phyloP scores from a whole-genome alignment of 202 grass and related monocot genomes.

The Schoenoplectus tabernaemontani region DNA sequence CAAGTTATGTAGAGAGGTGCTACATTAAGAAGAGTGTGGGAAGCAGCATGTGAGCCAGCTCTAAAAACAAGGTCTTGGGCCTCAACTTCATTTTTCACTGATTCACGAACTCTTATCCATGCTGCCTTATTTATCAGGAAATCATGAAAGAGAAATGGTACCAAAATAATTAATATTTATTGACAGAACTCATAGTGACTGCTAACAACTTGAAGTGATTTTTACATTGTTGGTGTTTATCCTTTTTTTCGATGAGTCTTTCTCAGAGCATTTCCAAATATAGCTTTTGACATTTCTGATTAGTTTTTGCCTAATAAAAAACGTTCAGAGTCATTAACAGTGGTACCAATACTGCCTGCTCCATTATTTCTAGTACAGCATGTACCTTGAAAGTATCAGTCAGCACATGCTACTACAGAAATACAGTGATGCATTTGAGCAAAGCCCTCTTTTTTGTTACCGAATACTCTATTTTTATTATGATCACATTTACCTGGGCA shows the following conservation, averaged over 20 bases:
- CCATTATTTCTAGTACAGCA: background rate
- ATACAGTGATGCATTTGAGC: background rate
- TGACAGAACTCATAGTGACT: slow-evolving; percentile 7
- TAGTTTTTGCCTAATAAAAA: background rate
- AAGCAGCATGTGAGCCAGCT: slow-evolving; percentile 74
- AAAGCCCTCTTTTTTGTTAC: background rate
- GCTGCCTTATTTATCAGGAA: slow-evolving; percentile 41
- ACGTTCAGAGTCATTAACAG: background rate
- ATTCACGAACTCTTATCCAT: slow-evolving; percentile 62
- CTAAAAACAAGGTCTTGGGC: slow-evolving; percentile 47
- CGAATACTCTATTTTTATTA: background rate
- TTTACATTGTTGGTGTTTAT: background rate
- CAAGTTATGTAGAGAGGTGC: slow-evolving; percentile 86
- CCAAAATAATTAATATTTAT: background rate
- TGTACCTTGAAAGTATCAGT: background rate
- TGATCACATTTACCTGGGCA: background rate
- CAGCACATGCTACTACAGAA: background rate
- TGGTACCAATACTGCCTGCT: background rate
- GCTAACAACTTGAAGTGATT: background rate
- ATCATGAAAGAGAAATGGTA: slow-evolving; percentile 5
- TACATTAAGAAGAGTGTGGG: slow-evolving; percentile 68
- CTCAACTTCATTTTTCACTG: slow-evolving; percentile 51
- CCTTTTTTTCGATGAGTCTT: background rate
- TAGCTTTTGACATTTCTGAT: background rate
- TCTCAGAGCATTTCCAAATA: background rate